Conservation (phyloP, 2,329 filamentous ascomycete genomes). For the Tympanopsis confertula region DNA sequence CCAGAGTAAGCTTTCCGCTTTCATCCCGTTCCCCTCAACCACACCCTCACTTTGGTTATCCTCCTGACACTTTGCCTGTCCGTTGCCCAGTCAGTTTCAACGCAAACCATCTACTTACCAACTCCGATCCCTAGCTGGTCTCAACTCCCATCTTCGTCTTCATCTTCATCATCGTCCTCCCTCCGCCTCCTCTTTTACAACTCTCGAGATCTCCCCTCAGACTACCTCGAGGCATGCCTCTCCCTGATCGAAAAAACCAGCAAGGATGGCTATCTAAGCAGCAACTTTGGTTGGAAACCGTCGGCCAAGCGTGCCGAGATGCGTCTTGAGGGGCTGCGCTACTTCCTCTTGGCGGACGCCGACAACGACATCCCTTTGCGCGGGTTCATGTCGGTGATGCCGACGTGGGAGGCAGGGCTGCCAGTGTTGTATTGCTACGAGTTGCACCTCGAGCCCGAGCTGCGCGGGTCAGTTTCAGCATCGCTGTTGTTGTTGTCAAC, state of each 20-base stretch:
- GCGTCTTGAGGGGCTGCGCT: constrained; percentile 54
- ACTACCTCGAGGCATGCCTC: constrained; percentile 41
- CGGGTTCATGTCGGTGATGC: constrained; percentile 59
- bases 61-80: constrained; percentile 5
- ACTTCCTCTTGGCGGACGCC: constrained; percentile 43
- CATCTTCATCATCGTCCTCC: constrained; percentile 27
- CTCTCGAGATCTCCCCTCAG: constrained; percentile 22
- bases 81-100: too few species aligned
- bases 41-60: not conserved
- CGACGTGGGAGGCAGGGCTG: constrained; percentile 54
- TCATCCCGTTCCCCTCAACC: not conserved
- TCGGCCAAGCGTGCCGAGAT: constrained; percentile 55
- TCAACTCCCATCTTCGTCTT: constrained; percentile 32
- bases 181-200: constrained; percentile 32
- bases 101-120: constrained; percentile 2
- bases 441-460: constrained; percentile 49
- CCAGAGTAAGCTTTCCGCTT: constrained; percentile 24
- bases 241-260: constrained; percentile 51
- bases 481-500: not conserved
- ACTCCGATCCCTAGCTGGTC: constrained; percentile 6
- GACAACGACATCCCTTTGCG: constrained; percentile 16
- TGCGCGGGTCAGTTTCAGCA: constrained; percentile 35
- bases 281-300: constrained; percentile 51
- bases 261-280: constrained; percentile 48
- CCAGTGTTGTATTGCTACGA: constrained; percentile 70